Conservation (phyloP, 441 rosid species). For the Pelargonium fulgidum region DNA sequence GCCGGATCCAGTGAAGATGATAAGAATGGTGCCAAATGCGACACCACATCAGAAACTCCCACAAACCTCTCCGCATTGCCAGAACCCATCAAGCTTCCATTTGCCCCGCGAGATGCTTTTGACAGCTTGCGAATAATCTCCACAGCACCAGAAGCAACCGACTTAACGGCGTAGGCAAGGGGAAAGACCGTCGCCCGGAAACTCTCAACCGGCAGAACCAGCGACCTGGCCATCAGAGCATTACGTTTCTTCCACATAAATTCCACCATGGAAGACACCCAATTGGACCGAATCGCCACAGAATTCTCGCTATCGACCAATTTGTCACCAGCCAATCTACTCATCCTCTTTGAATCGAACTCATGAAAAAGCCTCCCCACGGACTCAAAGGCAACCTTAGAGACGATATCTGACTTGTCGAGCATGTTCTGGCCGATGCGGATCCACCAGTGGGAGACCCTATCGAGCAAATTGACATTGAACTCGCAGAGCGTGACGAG, state of each 20-base stretch:
- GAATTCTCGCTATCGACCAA: slow-evolving; percentile 92
- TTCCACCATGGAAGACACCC: slow-evolving; percentile 88
- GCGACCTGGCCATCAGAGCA: slow-evolving; percentile 77
- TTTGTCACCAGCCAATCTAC: slow-evolving; percentile 91
- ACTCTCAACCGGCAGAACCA: slow-evolving; percentile 81
- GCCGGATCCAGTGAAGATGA: slow-evolving; percentile 90
- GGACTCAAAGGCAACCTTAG: slow-evolving; percentile 91
- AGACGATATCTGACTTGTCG: slow-evolving; percentile 71
- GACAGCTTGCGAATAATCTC: slow-evolving; percentile 74
- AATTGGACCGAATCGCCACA: slow-evolving; percentile 76
- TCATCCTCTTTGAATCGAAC: slow-evolving; percentile 87
- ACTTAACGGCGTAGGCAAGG: slow-evolving; percentile 74
- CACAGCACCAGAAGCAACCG: slow-evolving; percentile 77
- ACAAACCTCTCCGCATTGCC: slow-evolving; percentile 71
- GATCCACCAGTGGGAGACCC: slow-evolving; percentile 85
- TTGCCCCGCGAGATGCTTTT: slow-evolving; percentile 40
- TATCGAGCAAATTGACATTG: slow-evolving; percentile 73
- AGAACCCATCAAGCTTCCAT: slow-evolving; percentile 46
- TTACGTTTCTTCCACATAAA: slow-evolving; percentile 75
- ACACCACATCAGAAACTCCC: slow-evolving; percentile 81
- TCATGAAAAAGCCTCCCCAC: slow-evolving; percentile 88
- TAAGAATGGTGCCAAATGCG: slow-evolving; percentile 86
- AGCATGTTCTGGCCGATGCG: slow-evolving; percentile 82
- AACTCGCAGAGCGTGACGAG: slow-evolving; percentile 81
- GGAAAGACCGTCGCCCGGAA: slow-evolving; percentile 87